Evolutionary conservation across 2,329 filamentous ascomycete species (phyloP).

Genomic region (Hypoxylon sp.): DNA sequence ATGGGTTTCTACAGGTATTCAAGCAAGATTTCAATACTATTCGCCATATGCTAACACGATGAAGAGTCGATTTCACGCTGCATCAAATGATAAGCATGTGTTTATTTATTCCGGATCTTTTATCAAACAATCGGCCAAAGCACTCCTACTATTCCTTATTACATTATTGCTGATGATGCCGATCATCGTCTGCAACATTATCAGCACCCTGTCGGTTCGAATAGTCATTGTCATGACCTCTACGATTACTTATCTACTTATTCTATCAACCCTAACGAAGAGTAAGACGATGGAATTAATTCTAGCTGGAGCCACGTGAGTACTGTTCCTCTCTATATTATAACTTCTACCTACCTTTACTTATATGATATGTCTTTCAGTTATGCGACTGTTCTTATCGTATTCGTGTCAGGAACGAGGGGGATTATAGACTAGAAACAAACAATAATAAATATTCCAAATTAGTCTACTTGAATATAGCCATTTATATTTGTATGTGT

Average conservation of each 20-base stretch:
- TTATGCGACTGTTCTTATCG: slow-evolving; percentile 4
- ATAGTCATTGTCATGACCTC: slow-evolving; percentile 17
- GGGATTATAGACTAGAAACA: too few relatives aligned
- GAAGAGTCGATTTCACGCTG: background rate
- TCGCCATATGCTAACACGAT: background rate
- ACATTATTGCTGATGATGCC: slow-evolving; percentile 22
- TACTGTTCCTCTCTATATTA: too few relatives aligned
- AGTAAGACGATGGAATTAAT: slow-evolving; percentile 23
- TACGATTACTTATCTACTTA: slow-evolving; percentile 12
- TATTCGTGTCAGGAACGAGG: background rate
- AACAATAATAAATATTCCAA: too few relatives aligned
- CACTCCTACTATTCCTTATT: slow-evolving; percentile 16
- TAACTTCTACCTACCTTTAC: too few relatives aligned
- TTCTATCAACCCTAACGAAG: slow-evolving; percentile 25
- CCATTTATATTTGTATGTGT: too few relatives aligned
- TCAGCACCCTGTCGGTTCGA: slow-evolving; percentile 5
- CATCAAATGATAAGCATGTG: slow-evolving; percentile 22
- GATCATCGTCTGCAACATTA: slow-evolving; percentile 20
- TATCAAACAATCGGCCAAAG: slow-evolving; percentile 9
- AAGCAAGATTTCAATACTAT: background rate
- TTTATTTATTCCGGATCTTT: slow-evolving; percentile 8
- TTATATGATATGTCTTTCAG: background rate
- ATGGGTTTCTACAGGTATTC: background rate
- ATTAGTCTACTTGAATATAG: too few relatives aligned
- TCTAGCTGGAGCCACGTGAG: slow-evolving; percentile 33